Evolutionary conservation across 257 asterid species (phyloP).

Genomic region (Solanum chaucha): DNA sequence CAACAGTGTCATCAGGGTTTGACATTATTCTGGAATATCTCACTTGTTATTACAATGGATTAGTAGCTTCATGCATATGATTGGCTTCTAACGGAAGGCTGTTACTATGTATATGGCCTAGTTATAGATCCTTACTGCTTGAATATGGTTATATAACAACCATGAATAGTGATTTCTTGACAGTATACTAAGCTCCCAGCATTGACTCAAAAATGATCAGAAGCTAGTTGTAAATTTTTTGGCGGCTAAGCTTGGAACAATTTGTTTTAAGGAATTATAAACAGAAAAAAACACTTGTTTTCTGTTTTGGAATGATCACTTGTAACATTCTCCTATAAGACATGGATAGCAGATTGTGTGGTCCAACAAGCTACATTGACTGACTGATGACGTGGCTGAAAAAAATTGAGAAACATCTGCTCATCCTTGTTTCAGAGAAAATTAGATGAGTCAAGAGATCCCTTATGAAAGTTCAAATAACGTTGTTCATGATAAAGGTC

Average conservation of each 20-base stretch:
- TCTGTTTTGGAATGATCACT: background rate
- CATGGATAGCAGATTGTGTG: background rate
- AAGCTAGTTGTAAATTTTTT: background rate
- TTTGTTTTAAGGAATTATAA: background rate
- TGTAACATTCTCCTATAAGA: background rate
- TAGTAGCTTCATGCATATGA: background rate
- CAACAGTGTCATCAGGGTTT: background rate
- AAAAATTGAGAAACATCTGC: background rate
- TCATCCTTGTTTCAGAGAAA: background rate
- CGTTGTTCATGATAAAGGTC: background rate
- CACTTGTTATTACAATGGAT: background rate
- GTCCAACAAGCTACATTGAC: background rate
- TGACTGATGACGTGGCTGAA: background rate
- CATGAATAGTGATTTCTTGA: background rate
- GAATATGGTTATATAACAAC: background rate
- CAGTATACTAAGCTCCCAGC: background rate
- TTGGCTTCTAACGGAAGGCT: background rate
- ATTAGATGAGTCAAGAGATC: background rate
- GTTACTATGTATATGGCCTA: background rate
- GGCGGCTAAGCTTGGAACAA: background rate
- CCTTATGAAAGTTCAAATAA: background rate
- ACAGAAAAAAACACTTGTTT: background rate
- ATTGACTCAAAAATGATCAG: background rate
- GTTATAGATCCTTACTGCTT: background rate
- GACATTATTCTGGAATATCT: background rate